Percentiles rank a stretch among this genome's conserved stretches.
Conservation (phyloP, 768 basidiomycete genomes). For the Calocybe indica region DNA sequence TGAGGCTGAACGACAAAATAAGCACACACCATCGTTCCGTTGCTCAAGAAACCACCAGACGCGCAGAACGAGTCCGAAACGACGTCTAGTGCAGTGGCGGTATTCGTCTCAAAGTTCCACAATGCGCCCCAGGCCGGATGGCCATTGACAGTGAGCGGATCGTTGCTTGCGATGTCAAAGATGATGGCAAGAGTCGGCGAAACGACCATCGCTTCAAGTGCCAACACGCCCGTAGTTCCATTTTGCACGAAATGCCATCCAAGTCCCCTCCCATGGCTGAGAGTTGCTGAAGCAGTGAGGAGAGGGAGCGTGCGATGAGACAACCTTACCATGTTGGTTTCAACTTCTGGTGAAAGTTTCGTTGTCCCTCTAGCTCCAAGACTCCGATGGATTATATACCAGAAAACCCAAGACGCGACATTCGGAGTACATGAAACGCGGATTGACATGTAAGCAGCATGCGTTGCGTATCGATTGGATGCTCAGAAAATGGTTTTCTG, state of each 20-base stretch:
- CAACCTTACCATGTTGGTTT: too few species aligned
- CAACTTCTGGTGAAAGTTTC: too few species aligned
- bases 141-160: conserved; percentile 5
- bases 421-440: too few species aligned
- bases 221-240: conserved; percentile 7
- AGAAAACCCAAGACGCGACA: too few species aligned
- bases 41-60: conserved; percentile 7
- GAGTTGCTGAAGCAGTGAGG: too few species aligned
- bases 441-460: too few species aligned
- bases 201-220: conserved; percentile 3
- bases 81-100: conserved; percentile 3
- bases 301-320: too few species aligned
- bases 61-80: conserved; percentile 7
- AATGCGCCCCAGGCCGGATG: conserved; percentile 7
- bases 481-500: too few species aligned
- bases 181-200: conserved; percentile 6
- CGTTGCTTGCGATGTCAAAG: conserved; percentile 5
- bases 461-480: too few species aligned
- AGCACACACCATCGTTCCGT: conserved; percentile 6
- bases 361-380: too few species aligned
- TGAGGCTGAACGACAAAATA: background rate
- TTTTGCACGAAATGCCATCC: conserved; percentile 8
- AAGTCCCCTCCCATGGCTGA: too few species aligned
- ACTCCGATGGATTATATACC: too few species aligned
- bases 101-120: conserved; percentile 7